Evolutionary conservation across 225 moss, liverwort and hornwort species (phyloP).

Genomic region (Pleurozium schreberi): DNA sequence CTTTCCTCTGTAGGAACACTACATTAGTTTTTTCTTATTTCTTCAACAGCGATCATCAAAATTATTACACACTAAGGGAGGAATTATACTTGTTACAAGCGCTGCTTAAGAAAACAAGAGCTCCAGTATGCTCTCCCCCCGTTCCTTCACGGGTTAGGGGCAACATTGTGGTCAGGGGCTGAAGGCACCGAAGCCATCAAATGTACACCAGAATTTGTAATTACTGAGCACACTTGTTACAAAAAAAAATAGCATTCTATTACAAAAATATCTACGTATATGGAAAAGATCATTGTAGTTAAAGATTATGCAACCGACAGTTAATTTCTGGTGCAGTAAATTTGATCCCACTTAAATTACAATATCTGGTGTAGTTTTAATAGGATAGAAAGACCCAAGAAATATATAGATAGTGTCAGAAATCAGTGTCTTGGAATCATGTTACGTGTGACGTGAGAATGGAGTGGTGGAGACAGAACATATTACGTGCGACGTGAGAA

Average conservation of each 20-base stretch:
- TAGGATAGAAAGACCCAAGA: neutral
- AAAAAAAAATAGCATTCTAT: no score
- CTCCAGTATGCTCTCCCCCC: no score
- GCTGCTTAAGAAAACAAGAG: no score
- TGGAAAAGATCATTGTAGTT: neutral
- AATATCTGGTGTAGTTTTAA: neutral
- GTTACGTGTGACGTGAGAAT: neutral
- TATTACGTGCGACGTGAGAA: constrained; percentile 1
- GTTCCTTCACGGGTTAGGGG: neutral
- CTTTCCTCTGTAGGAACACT: no score
- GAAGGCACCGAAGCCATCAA: neutral
- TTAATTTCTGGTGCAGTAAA: neutral
- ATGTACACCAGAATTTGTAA: neutral
- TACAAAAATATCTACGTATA: neutral
- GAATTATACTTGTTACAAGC: neutral
- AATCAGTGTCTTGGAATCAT: neutral
- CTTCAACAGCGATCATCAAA: no score
- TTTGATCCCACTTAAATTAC: neutral
- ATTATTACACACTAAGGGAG: neutral
- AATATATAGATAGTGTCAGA: neutral
- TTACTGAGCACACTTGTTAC: no score
- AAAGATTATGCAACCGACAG: neutral
- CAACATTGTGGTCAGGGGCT: neutral
- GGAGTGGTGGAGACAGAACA: neutral
- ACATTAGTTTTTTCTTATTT: no score